These are phyloP conservation scores for Amphichorda felina DNA, from an alignment of 2,329 filamentous ascomycete genomes.

Conservation along the genomic window DNA sequence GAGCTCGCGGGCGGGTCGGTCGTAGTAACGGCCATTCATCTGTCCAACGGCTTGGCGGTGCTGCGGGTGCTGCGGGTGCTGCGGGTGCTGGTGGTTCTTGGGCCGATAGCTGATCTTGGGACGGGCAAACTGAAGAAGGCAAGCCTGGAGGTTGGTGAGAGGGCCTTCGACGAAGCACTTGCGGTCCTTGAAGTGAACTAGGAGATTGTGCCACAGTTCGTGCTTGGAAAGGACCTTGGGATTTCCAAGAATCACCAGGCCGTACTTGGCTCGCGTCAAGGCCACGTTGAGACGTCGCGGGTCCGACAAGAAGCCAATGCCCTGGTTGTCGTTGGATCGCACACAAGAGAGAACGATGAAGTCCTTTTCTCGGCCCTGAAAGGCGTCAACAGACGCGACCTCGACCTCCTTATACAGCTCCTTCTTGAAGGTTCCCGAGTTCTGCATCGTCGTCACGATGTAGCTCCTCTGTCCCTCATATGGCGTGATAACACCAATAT, in stretches of 20 bases:
- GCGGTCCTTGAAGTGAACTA: slow-evolving; percentile 92
- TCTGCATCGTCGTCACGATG: slow-evolving; percentile 98
- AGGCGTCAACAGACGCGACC: slow-evolving; percentile 95
- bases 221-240: slow-evolving; percentile 97
- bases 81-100: slow-evolving; percentile 64
- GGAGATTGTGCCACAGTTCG: slow-evolving; percentile 89
- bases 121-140: slow-evolving; percentile 85
- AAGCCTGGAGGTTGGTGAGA: slow-evolving; percentile 89
- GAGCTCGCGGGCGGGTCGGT: slow-evolving; percentile 36
- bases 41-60: slow-evolving; percentile 15
- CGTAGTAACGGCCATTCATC: slow-evolving; percentile 28
- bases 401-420: slow-evolving; percentile 98
- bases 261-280: slow-evolving; percentile 92
- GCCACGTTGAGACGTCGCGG: slow-evolving; percentile 95
- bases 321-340: slow-evolving; percentile 96
- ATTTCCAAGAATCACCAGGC: slow-evolving; percentile 91
- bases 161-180: slow-evolving; percentile 95
- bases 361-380: slow-evolving; percentile 97
- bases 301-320: slow-evolving; percentile 96
- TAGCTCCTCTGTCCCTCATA: slow-evolving; percentile 98
- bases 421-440: slow-evolving; percentile 94
- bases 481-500: slow-evolving; percentile 96
- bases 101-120: slow-evolving; percentile 90
- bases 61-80: slow-evolving; percentile 30
- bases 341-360: slow-evolving; percentile 98